A percentile compares a stretch with the other conserved stretches of the same genome.
These are phyloP conservation scores for Aureobasidium leucospermi DNA, from an alignment of 2,329 filamentous ascomycete species.

Conservation along the genomic window DNA sequence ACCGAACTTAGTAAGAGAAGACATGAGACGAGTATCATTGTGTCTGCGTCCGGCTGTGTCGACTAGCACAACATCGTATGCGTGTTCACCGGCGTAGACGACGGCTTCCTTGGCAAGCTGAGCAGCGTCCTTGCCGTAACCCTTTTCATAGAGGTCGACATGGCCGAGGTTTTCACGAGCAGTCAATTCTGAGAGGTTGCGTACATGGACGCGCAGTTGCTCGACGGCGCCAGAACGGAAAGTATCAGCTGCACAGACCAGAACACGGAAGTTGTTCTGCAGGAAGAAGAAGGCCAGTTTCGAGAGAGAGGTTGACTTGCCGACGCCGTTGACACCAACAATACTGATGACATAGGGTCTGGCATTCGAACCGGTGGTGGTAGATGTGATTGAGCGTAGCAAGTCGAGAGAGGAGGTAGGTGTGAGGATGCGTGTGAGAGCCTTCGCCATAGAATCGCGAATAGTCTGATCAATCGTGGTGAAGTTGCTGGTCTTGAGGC, in stretches of 20 bases:
- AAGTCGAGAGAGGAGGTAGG: conserved; percentile 92
- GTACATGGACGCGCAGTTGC: conserved; percentile 90
- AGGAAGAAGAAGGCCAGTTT: conserved; percentile 98
- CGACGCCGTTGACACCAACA: conserved; percentile 95
- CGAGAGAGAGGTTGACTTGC: conserved; percentile 94
- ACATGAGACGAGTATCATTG: conserved; percentile 95
- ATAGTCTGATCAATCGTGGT: conserved; percentile 77
- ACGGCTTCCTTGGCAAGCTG: conserved; percentile 93
- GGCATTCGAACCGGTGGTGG: conserved; percentile 56
- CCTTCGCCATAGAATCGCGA: conserved; percentile 80
- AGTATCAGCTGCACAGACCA: conserved; percentile 91
- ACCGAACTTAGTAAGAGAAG: conserved; percentile 91
- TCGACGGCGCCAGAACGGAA: conserved; percentile 97
- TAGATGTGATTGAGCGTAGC: conserved; percentile 80
- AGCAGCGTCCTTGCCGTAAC: conserved; percentile 95
- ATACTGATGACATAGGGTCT: conserved; percentile 97
- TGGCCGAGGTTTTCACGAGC: conserved; percentile 69
- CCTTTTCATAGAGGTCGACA: conserved; percentile 92
- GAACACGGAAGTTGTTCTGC: conserved; percentile 92
- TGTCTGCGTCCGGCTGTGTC: conserved; percentile 92
- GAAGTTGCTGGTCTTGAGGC: conserved; percentile 86
- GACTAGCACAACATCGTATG: conserved; percentile 88
- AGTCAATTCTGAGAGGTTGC: conserved; percentile 84
- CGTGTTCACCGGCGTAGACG: conserved; percentile 61
- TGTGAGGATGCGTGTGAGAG: conserved; percentile 88